These are phyloP conservation scores for Tuctoria greenei DNA, from an alignment of 176 grass and related monocot genomes.

Conservation along the genomic window DNA sequence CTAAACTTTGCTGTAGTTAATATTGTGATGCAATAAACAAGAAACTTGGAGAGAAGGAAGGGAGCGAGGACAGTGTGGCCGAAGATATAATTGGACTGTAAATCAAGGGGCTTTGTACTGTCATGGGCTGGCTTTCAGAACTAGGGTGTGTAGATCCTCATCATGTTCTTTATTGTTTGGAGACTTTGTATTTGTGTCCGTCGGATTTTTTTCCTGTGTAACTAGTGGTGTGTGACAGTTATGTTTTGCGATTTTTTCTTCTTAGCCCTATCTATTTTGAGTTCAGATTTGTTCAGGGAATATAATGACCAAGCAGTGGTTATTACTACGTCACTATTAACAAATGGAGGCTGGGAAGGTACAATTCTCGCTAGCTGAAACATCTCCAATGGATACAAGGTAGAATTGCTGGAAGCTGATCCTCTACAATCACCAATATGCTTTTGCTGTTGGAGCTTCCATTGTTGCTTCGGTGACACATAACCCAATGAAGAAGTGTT, in stretches of 20 bases:
- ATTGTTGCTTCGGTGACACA: too few relatives aligned
- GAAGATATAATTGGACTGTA: conserved; percentile 36
- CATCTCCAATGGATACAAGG: not conserved
- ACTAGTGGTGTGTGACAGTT: conserved; percentile 31
- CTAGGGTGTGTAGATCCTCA: conserved; percentile 34
- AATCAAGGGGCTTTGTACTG: conserved; percentile 23
- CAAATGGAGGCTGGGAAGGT: not conserved
- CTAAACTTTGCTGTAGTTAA: not conserved
- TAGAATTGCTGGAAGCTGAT: too few relatives aligned
- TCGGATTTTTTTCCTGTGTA: conserved; percentile 26
- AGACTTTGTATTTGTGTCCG: conserved; percentile 23
- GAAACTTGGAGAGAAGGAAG: conserved; percentile 19
- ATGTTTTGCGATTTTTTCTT: not conserved
- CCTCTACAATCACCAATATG: too few relatives aligned
- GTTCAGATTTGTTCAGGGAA: not conserved
- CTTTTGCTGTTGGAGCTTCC: too few relatives aligned
- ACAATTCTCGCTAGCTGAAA: too few relatives aligned
- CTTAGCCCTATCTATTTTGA: not conserved
- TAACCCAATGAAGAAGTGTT: too few relatives aligned
- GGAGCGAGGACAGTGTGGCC: conserved; percentile 20
- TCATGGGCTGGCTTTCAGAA: conserved; percentile 20
- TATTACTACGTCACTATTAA: not conserved
- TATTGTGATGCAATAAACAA: conserved; percentile 25
- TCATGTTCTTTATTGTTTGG: conserved; percentile 36
- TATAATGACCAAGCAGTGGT: too few relatives aligned